Evolutionary conservation across 495 filamentous ascomycete genomes (phyloP).

Genomic region (Neurospora sp.): DNA sequence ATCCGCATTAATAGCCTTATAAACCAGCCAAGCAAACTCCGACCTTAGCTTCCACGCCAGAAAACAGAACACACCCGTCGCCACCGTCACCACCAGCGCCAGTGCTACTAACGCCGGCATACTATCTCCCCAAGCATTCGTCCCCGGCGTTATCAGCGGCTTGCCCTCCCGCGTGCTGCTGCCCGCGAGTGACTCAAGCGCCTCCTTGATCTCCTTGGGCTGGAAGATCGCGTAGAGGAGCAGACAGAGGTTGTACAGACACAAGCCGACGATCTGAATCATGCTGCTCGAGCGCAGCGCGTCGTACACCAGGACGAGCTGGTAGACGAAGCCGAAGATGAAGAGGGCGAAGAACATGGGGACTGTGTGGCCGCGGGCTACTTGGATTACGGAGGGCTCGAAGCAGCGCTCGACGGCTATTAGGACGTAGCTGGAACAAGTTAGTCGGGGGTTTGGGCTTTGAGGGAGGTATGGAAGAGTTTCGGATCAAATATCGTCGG

Average conservation of each 20-base stretch:
- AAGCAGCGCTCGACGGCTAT: background rate
- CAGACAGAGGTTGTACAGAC: background rate
- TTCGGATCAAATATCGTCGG: too few species aligned
- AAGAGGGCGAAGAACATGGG: background rate
- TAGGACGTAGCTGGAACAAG: background rate
- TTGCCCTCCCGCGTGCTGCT: background rate
- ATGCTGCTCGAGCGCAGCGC: background rate
- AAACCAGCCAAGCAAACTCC: background rate
- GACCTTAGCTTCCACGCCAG: background rate
- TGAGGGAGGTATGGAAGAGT: too few species aligned
- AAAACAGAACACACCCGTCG: background rate
- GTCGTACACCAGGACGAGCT: background rate
- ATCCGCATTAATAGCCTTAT: background rate
- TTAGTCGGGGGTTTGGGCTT: background rate
- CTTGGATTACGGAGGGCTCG: background rate
- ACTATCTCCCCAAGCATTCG: background rate
- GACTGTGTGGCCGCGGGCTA: background rate
- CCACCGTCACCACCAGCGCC: background rate
- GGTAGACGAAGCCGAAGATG: background rate
- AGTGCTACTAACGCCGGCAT: background rate
- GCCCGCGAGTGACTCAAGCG: background rate
- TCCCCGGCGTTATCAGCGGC: background rate
- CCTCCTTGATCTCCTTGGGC: background rate
- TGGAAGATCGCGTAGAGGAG: background rate
- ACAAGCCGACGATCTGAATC: background rate